Evolutionary conservation across 129 eudicot genomes (phyloP).

Genomic region (Helianthus tuberosus): DNA sequence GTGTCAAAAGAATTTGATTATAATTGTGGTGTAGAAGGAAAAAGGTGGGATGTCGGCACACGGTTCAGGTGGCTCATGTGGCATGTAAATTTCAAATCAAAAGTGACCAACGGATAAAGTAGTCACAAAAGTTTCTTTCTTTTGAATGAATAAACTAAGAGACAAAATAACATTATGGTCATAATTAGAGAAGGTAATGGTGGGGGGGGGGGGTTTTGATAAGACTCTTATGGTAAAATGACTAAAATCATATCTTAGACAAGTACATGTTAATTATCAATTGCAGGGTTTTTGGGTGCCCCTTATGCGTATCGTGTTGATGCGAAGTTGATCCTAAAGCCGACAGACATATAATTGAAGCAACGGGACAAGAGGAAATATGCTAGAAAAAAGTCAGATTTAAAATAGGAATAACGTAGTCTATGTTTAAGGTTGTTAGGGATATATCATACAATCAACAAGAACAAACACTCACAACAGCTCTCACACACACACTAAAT

Average conservation of each 20-base stretch:
- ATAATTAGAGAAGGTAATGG: not conserved
- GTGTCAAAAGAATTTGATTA: constrained; percentile 8
- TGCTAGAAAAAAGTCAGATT: too few species aligned
- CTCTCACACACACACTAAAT: too few species aligned
- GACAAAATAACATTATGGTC: not conserved
- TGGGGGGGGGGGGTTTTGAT: not conserved
- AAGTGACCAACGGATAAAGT: constrained; percentile 30
- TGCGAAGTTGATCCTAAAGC: too few species aligned
- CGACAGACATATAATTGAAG: too few species aligned
- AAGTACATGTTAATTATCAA: not conserved
- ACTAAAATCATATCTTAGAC: not conserved
- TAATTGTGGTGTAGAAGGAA: constrained; percentile 22
- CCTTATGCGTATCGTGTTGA: not conserved
- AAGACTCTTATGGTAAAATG: not conserved
- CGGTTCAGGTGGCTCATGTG: constrained; percentile 42
- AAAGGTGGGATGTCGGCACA: constrained; percentile 37
- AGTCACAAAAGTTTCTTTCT: not conserved
- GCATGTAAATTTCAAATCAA: constrained; percentile 17
- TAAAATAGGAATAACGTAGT: too few species aligned
- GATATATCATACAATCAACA: too few species aligned
- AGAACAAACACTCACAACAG: too few species aligned
- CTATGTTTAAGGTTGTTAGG: too few species aligned
- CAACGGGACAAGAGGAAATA: too few species aligned
- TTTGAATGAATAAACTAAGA: not conserved
- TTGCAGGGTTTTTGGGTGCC: not conserved